A percentile compares a stretch with the other conserved stretches of the same genome.
Evolutionary conservation across 2,329 filamentous ascomycete genomes (phyloP).

Genomic region (Curvularia eragrostidis): DNA sequence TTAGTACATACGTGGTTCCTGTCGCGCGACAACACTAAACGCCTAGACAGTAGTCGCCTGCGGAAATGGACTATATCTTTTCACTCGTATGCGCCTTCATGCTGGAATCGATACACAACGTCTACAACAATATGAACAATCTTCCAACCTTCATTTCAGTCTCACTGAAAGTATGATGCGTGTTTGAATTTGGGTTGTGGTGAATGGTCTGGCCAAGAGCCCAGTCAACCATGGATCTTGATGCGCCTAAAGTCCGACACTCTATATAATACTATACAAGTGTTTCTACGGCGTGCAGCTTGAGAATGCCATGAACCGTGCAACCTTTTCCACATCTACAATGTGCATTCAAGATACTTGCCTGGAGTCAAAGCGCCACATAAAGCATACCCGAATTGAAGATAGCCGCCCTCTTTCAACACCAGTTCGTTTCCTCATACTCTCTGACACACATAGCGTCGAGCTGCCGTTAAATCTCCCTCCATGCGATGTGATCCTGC

Average conservation of each 20-base stretch:
- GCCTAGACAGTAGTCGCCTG: not conserved
- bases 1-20: too few relatives aligned
- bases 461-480: slow-evolving; percentile 51
- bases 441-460: slow-evolving; percentile 52
- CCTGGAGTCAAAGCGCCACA: not conserved
- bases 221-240: slow-evolving; percentile 1
- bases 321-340: not conserved
- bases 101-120: not conserved
- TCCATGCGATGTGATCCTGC: slow-evolving; percentile 60
- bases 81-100: not conserved
- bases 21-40: not conserved
- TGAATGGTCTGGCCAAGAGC: not conserved
- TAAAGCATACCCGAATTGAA: slow-evolving; percentile 1
- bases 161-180: too few relatives aligned
- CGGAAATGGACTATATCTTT: not conserved
- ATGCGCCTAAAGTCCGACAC: not conserved
- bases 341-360: not conserved
- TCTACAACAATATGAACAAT: not conserved
- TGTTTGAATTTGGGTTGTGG: not conserved
- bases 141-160: not conserved
- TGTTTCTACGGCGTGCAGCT: not conserved
- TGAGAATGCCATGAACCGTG: not conserved
- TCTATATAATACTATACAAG: not conserved
- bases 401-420: slow-evolving; percentile 1
- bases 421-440: slow-evolving; percentile 43